These are phyloP conservation scores for Zalaria sp. DNA, from an alignment of 2,329 filamentous ascomycete genomes.

Conservation along the genomic window DNA sequence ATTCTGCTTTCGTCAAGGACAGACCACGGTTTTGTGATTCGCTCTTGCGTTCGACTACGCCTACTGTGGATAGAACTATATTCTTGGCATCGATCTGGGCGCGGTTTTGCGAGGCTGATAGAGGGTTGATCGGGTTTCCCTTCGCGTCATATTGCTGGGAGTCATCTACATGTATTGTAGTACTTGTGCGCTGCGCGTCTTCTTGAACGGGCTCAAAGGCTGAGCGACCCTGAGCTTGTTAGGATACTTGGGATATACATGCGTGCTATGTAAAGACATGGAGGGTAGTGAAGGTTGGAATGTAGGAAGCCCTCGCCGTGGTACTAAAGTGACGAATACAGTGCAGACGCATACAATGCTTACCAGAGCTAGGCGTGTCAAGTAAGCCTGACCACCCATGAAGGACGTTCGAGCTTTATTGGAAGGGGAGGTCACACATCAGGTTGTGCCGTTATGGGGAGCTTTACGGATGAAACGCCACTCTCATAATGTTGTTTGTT, in stretches of 20 bases:
- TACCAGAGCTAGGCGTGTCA: conserved; percentile 10
- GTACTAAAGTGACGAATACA: background rate
- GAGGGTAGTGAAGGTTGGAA: no score
- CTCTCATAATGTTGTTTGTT: no score
- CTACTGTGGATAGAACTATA: conserved; percentile 31
- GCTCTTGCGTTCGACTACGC: conserved; percentile 23
- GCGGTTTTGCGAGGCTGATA: conserved; percentile 23
- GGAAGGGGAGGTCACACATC: no score
- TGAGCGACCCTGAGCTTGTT: conserved; percentile 21
- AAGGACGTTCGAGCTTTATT: no score
- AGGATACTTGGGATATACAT: no score
- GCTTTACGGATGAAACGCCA: no score
- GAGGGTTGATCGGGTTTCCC: conserved; percentile 28
- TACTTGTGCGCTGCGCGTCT: conserved; percentile 7
- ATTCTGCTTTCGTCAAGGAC: conserved; percentile 3
- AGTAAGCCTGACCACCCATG: conserved; percentile 23
- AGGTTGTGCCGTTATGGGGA: no score
- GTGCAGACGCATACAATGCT: background rate
- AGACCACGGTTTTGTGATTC: no score
- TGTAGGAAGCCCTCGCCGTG: no score
- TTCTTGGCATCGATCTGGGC: conserved; percentile 31
- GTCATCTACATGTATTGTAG: conserved; percentile 5
- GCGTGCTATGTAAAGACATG: no score
- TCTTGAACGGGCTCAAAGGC: conserved; percentile 19
- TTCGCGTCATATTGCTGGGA: conserved; percentile 29